Percentiles rank a stretch among this genome's conserved stretches.
phyloP scores from a whole-genome alignment of 257 asterid genomes.

The Solanum tarijense region DNA sequence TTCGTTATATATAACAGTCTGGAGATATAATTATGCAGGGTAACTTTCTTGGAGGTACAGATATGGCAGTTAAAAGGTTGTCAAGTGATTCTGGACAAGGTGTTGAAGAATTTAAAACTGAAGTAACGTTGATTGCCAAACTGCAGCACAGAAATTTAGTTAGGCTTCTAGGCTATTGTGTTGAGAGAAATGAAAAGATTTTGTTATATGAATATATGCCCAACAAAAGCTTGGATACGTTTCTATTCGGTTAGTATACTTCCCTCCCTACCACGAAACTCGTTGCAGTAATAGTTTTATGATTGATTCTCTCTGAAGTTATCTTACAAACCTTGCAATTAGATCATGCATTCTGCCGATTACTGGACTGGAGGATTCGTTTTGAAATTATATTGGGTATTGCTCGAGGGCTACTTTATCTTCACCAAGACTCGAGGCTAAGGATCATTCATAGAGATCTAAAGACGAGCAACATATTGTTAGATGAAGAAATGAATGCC shows the following conservation, averaged over 20 bases:
- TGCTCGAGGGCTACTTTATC: conserved; percentile 6
- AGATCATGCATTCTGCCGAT: not conserved
- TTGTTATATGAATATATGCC: conserved; percentile 36
- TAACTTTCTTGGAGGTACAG: conserved; percentile 19
- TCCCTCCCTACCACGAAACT: not conserved
- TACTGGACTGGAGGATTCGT: not conserved
- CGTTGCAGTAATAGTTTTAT: not conserved
- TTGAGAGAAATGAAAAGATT: conserved; percentile 22
- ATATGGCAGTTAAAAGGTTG: conserved; percentile 39
- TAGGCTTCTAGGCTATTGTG: conserved; percentile 34
- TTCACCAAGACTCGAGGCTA: conserved; percentile 6
- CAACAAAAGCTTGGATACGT: conserved; percentile 32
- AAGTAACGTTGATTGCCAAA: conserved; percentile 29
- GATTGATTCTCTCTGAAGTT: not conserved
- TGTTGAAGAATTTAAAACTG: conserved; percentile 29
- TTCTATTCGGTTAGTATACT: conserved; percentile 23
- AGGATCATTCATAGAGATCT: conserved; percentile 7
- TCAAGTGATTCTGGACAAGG: conserved; percentile 29
- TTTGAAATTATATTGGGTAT: conserved; percentile 1
- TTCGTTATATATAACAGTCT: not conserved
- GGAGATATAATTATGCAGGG: conserved; percentile 10
- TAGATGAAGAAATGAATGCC: conserved; percentile 3
- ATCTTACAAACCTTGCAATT: not conserved
- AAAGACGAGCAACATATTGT: not conserved
- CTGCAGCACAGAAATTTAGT: conserved; percentile 43